Evolutionary conservation across 192 early-diverging fungal genomes (phyloP).

Genomic region (Funneliformis geosporum): DNA sequence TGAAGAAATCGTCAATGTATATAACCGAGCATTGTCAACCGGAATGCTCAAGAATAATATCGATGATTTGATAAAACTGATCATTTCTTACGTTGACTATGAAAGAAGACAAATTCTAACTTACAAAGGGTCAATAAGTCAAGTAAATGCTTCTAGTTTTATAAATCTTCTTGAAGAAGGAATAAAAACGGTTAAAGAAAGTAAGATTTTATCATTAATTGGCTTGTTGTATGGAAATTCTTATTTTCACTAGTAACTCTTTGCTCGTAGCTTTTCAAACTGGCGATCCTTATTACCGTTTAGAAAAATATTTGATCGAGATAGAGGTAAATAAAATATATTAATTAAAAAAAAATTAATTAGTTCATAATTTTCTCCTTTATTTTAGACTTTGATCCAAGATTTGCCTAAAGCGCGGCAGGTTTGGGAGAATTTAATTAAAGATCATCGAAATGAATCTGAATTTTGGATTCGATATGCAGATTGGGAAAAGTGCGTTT

Average conservation of each 20-base stretch:
- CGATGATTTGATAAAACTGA: constrained; percentile 42
- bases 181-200: constrained; percentile 29
- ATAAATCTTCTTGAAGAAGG: constrained; percentile 37
- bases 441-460: constrained; percentile 33
- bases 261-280: constrained; percentile 33
- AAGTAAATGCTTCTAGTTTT: constrained; percentile 32
- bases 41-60: constrained; percentile 32
- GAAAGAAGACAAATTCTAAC: constrained; percentile 39
- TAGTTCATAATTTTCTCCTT: not conserved
- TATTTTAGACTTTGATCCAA: constrained; percentile 30
- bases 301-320: constrained; percentile 44
- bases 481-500: constrained; percentile 39
- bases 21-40: constrained; percentile 35
- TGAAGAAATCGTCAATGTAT: constrained; percentile 19
- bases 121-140: constrained; percentile 14
- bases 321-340: constrained; percentile 35
- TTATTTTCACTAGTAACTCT: not conserved
- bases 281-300: constrained; percentile 45
- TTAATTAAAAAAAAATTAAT: not conserved
- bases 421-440: constrained; percentile 43
- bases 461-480: constrained; percentile 45
- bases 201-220: constrained; percentile 29
- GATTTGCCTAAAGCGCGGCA: constrained; percentile 36
- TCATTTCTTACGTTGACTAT: constrained; percentile 43
- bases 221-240: not conserved